phyloP scores from a whole-genome alignment of 208 protist genomes.

The Leishmania aethiopica region DNA sequence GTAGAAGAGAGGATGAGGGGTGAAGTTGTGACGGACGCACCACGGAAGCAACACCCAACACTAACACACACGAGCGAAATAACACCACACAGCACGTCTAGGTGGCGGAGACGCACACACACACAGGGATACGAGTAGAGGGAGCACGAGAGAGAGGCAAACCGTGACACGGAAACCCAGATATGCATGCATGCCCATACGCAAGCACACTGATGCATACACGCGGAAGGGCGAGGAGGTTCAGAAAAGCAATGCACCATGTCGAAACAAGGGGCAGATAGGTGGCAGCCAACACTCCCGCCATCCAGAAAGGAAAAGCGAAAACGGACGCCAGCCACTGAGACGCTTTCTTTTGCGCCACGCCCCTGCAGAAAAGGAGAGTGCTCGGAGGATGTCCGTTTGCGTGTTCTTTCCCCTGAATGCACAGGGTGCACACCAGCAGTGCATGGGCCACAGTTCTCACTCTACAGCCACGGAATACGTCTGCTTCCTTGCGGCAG shows the following conservation, averaged over 20 bases:
- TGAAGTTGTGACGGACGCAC: neutral
- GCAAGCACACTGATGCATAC: neutral
- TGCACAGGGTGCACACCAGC: neutral
- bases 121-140: neutral
- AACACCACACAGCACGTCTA: neutral
- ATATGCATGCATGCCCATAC: neutral
- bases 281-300: neutral
- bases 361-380: neutral
- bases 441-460: neutral
- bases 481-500: neutral
- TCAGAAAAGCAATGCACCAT: neutral
- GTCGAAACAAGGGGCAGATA: neutral
- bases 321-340: neutral
- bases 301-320: neutral
- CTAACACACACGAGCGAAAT: neutral
- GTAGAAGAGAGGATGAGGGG: neutral
- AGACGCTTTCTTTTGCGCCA: neutral
- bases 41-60: neutral
- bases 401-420: neutral
- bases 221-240: neutral
- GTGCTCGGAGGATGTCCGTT: no score
- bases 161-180: neutral
- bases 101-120: neutral
- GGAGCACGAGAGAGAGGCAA: neutral
- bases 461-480: neutral